Evolutionary conservation across 257 asterid genomes (phyloP).

Genomic region (Henckelia pumila): DNA sequence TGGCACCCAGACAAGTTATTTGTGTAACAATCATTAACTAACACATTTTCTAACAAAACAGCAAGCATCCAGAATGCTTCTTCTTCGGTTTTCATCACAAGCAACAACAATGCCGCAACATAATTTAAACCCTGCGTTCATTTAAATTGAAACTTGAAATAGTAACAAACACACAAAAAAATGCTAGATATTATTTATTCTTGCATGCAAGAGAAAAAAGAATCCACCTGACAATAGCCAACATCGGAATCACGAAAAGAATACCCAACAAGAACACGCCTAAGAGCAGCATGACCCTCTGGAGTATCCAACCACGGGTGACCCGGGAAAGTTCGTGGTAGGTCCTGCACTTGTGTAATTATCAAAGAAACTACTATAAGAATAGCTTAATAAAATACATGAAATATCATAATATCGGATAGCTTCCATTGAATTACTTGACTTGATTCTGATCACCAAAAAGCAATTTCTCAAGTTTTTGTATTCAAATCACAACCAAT

Average conservation of each 20-base stretch:
- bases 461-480: not conserved
- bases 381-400: not conserved
- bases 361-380: conserved; percentile 9
- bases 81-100: conserved; percentile 97
- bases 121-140: conserved; percentile 82
- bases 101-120: conserved; percentile 87
- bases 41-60: conserved; percentile 82
- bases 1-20: conserved; percentile 93
- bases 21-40: conserved; percentile 92
- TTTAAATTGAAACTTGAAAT: conserved; percentile 3
- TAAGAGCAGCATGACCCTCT: conserved; percentile 90
- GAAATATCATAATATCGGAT: not conserved
- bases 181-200: not conserved
- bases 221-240: conserved; percentile 91
- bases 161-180: not conserved
- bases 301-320: conserved; percentile 96
- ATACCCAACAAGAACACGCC: conserved; percentile 94
- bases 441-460: not conserved
- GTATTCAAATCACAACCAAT: not conserved
- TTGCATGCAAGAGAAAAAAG: not conserved
- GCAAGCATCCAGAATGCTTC: conserved; percentile 99
- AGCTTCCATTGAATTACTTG: conserved; percentile 1
- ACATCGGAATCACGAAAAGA: conserved; percentile 98
- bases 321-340: conserved; percentile 96
- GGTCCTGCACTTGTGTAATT: conserved; percentile 58